Conservation (phyloP, 306 rosid genomes). For the Dryas octopetala region DNA sequence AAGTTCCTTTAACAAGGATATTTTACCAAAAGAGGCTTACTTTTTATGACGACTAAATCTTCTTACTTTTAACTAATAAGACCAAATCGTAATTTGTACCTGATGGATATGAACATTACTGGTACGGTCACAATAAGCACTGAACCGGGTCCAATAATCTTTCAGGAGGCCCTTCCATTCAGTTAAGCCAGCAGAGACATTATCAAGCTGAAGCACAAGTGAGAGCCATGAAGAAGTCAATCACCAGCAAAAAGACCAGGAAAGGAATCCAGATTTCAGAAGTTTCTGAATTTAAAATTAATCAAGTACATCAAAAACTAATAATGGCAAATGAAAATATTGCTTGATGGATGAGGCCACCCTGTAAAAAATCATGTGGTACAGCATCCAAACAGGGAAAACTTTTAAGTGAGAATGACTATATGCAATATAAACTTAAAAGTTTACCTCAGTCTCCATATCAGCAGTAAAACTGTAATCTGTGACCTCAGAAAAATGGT, state of each 20-base stretch:
- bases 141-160: conserved; percentile 96
- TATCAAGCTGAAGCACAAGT: conserved; percentile 72
- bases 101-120: conserved; percentile 76
- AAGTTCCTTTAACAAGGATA: not conserved
- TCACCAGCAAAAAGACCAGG: conserved; percentile 18
- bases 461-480: conserved; percentile 96
- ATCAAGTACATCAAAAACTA: conserved; percentile 11
- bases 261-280: conserved; percentile 13
- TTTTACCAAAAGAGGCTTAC: not conserved
- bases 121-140: conserved; percentile 71
- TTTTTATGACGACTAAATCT: not conserved
- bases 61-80: not conserved
- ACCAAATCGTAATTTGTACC: conserved; percentile 31
- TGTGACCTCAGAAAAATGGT: conserved; percentile 92
- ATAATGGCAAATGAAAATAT: not conserved
- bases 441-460: conserved; percentile 92
- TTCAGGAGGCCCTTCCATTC: conserved; percentile 97
- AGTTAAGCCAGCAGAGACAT: conserved; percentile 92
- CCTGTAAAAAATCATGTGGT: conserved; percentile 6
- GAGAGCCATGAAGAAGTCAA: conserved; percentile 12
- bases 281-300: not conserved
- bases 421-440: not conserved
- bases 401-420: not conserved
- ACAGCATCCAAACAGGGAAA: not conserved
- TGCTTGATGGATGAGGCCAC: not conserved